These are phyloP conservation scores for Phylloporus rhodoxanthus DNA, from an alignment of 768 basidiomycete species.

Conservation along the genomic window DNA sequence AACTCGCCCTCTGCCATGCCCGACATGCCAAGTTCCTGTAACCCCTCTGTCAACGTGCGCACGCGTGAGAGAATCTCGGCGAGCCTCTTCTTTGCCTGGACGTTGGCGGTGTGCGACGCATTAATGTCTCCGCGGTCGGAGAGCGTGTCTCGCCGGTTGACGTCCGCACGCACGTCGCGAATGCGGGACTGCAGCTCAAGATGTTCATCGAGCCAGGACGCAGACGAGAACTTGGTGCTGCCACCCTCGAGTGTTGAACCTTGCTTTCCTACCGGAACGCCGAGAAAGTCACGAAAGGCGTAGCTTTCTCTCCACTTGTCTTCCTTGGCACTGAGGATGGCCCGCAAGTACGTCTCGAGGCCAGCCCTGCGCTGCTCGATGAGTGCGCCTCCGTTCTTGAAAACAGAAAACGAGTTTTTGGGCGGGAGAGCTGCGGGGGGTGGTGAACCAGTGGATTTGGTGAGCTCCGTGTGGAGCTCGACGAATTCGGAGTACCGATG, in stretches of 20 bases:
- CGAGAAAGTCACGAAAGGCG: slow-evolving; percentile 83
- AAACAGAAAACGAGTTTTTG: slow-evolving; percentile 72
- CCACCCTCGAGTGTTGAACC: slow-evolving; percentile 25
- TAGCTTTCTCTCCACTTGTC: slow-evolving; percentile 74
- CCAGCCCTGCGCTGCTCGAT: slow-evolving; percentile 73
- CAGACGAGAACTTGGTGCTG: slow-evolving; percentile 54
- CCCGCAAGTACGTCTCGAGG: slow-evolving; percentile 80
- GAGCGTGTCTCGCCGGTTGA: slow-evolving; percentile 84
- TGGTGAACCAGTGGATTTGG: slow-evolving; percentile 68
- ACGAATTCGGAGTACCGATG: slow-evolving; percentile 93
- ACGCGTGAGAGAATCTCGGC: slow-evolving; percentile 74
- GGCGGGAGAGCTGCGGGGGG: slow-evolving; percentile 80
- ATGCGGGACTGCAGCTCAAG: slow-evolving; percentile 67
- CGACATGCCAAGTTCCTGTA: slow-evolving; percentile 55
- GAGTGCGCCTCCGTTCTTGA: slow-evolving; percentile 47
- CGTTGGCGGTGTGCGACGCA: slow-evolving; percentile 72
- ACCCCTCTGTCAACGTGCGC: slow-evolving; percentile 60
- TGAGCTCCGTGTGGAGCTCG: slow-evolving; percentile 77
- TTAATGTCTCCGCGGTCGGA: slow-evolving; percentile 67
- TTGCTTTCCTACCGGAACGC: slow-evolving; percentile 65
- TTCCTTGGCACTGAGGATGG: slow-evolving; percentile 78
- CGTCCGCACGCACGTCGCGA: slow-evolving; percentile 76
- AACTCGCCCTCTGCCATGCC: slow-evolving; percentile 92
- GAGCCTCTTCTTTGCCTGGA: slow-evolving; percentile 81
- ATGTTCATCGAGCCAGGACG: slow-evolving; percentile 90